Conservation (phyloP, 495 filamentous ascomycete species). For the Penicillium ochrochloron region DNA sequence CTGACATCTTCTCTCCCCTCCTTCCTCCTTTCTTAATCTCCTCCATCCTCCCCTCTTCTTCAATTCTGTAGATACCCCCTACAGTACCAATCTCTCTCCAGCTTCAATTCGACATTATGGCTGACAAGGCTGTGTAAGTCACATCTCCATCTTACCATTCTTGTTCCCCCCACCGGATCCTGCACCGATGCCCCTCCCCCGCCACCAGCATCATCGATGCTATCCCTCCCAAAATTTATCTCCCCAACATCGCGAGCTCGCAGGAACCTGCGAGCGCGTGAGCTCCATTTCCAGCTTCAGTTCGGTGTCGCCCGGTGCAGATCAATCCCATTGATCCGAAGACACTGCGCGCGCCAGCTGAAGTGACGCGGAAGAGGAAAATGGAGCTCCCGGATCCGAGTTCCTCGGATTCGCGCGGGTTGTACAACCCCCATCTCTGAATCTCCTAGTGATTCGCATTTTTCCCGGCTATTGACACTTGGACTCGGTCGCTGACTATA, state of each 20-base stretch:
- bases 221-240: conserved; percentile 1
- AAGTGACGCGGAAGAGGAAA: not conserved
- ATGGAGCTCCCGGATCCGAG: conserved; percentile 7
- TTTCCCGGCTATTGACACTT: conserved; percentile 39
- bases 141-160: conserved; percentile 16
- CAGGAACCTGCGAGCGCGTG: conserved; percentile 1
- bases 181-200: conserved; percentile 19
- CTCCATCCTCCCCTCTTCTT: conserved; percentile 20
- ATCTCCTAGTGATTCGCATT: conserved; percentile 15
- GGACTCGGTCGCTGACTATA: conserved; percentile 67
- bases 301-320: not conserved
- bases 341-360: conserved; percentile 4
- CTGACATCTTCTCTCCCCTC: conserved; percentile 28
- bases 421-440: conserved; percentile 1
- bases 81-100: conserved; percentile 25
- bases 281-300: conserved; percentile 6
- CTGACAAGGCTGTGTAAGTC: conserved; percentile 64
- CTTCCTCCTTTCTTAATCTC: conserved; percentile 20
- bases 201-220: conserved; percentile 13
- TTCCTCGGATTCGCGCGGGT: conserved; percentile 21
- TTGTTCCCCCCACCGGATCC: conserved; percentile 20
- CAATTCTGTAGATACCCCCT: conserved; percentile 29
- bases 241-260: conserved; percentile 1
- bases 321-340: conserved; percentile 8
- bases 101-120: conserved; percentile 35